These are phyloP conservation scores for Ogataea naganishii DNA, from an alignment of 805 yeast genomes.

Conservation along the genomic window DNA sequence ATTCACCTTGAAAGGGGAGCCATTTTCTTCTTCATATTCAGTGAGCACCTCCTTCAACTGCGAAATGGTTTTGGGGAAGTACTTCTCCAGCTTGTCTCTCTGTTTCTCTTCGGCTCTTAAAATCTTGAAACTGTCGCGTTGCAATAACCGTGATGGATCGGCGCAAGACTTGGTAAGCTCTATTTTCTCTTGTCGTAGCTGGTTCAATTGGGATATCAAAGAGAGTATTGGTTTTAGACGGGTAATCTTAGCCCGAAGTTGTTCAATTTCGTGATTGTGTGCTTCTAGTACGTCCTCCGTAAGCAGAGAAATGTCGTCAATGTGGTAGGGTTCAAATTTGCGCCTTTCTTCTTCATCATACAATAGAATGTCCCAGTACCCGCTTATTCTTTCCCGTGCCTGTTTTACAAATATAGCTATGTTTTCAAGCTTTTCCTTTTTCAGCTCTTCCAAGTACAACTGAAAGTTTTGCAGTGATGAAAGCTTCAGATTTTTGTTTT, in stretches of 20 bases:
- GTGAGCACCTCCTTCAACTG: slow-evolving; percentile 39
- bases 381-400: slow-evolving; percentile 48
- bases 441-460: slow-evolving; percentile 48
- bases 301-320: slow-evolving; percentile 26
- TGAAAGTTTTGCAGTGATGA: slow-evolving; percentile 41
- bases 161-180: slow-evolving; percentile 61
- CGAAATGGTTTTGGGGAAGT: slow-evolving; percentile 55
- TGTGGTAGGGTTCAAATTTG: slow-evolving; percentile 34
- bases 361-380: slow-evolving; percentile 54
- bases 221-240: slow-evolving; percentile 46
- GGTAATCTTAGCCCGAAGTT: slow-evolving; percentile 40
- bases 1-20: slow-evolving; percentile 31
- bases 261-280: slow-evolving; percentile 56
- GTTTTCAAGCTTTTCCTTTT: slow-evolving; percentile 49
- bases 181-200: slow-evolving; percentile 48
- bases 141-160: slow-evolving; percentile 71
- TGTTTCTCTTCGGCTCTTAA: slow-evolving; percentile 72
- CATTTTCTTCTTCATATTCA: slow-evolving; percentile 36
- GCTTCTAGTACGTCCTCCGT: slow-evolving; percentile 53
- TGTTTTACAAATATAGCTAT: slow-evolving; percentile 62
- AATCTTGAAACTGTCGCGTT: slow-evolving; percentile 71
- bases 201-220: slow-evolving; percentile 46
- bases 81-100: slow-evolving; percentile 57
- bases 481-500: slow-evolving; percentile 39
- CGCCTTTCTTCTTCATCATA: slow-evolving; percentile 43